A percentile compares a stretch with the other conserved stretches of the same genome.
phyloP scores from a whole-genome alignment of 78 protist species.

The Emiliania huxleyi region DNA sequence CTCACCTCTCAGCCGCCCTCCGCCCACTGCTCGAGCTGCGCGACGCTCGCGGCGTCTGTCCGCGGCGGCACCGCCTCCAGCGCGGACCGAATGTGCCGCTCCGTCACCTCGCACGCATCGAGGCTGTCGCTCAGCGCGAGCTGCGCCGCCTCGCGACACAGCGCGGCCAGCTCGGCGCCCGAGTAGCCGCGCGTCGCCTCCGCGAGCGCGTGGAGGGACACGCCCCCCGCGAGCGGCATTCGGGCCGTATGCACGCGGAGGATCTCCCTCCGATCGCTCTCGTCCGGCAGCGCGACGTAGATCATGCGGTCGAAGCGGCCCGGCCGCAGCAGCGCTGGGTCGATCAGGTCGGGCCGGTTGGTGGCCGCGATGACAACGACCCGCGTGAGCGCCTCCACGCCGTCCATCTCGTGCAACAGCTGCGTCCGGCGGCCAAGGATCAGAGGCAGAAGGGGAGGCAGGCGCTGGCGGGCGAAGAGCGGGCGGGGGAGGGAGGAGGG shows the following conservation, averaged over 20 bases:
- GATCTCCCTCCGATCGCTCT: not conserved
- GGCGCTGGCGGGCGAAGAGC: too few relatives aligned
- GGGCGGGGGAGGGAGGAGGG: too few relatives aligned
- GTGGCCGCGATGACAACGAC: conserved; percentile 94
- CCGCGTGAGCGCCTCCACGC: conserved; percentile 61
- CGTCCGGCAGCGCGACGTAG: conserved; percentile 10
- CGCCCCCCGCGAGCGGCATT: conserved; percentile 26
- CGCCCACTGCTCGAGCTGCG: too few relatives aligned
- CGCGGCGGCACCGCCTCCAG: too few relatives aligned
- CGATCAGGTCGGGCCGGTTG: conserved; percentile 91
- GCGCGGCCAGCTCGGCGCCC: conserved; percentile 43
- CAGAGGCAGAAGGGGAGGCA: too few relatives aligned
- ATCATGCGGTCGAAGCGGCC: conserved; percentile 24
- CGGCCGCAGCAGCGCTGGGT: conserved; percentile 90
- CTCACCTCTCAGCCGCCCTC: too few relatives aligned
- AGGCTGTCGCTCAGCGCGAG: not conserved
- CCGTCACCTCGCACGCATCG: not conserved
- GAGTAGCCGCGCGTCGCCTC: not conserved
- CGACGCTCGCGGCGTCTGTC: too few relatives aligned
- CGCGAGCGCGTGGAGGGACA: not conserved
- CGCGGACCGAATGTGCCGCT: too few relatives aligned
- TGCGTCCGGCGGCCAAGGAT: too few relatives aligned
- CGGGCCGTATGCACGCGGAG: not conserved
- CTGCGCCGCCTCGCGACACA: conserved; percentile 42
- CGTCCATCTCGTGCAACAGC: conserved; percentile 91